These are phyloP conservation scores for Calonectria pseudoreteaudii DNA, from an alignment of 2,329 filamentous ascomycete genomes.

Conservation along the genomic window DNA sequence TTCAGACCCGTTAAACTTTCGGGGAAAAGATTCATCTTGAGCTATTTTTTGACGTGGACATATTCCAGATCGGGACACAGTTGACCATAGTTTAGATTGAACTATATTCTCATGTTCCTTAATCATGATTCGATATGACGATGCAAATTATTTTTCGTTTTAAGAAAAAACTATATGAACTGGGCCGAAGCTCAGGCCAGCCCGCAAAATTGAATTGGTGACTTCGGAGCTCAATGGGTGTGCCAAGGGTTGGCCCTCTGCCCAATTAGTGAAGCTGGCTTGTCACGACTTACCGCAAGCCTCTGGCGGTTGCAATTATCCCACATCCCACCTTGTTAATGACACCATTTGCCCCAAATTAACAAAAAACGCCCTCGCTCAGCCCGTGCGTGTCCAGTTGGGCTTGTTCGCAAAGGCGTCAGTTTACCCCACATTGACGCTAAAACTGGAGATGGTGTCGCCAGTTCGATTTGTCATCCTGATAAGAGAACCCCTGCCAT, in stretches of 20 bases:
- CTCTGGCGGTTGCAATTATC: not conserved
- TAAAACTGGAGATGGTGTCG: slow-evolving; percentile 5
- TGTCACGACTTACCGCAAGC: not conserved
- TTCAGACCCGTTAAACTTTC: not conserved
- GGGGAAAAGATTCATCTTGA: not conserved
- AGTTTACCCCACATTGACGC: slow-evolving; percentile 42
- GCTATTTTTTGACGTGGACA: not conserved
- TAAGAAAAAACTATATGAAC: not conserved
- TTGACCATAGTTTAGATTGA: not conserved
- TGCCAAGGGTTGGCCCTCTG: not conserved
- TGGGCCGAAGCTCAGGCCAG: not conserved
- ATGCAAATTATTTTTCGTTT: no score
- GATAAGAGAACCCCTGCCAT: slow-evolving; percentile 13
- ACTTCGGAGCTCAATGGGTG: not conserved
- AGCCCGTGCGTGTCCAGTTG: slow-evolving; percentile 6
- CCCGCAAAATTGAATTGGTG: not conserved
- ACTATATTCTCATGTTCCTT: not conserved
- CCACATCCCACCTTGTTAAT: slow-evolving; percentile 28
- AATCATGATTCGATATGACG: no score
- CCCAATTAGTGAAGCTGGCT: no score
- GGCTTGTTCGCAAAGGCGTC: slow-evolving; percentile 31
- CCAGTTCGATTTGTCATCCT: slow-evolving; percentile 37
- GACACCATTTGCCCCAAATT: slow-evolving; percentile 34
- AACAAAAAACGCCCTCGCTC: slow-evolving; percentile 5
- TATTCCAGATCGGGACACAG: not conserved